Base-by-base conservation (phyloP, 768 basidiomycete genomes). In the Amanita molliuscula region DNA sequence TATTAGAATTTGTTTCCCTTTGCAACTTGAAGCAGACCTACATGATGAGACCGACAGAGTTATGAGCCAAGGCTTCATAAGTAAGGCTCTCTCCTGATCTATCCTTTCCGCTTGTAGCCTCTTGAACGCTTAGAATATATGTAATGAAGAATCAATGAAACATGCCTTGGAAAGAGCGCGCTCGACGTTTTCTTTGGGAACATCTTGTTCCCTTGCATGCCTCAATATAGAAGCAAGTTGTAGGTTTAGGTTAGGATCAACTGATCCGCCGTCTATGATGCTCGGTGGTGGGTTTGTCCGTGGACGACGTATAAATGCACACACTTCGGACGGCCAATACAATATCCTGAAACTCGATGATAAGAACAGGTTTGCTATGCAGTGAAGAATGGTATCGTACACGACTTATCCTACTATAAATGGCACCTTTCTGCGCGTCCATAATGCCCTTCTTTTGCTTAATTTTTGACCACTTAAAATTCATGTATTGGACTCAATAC, bases 101-200 rank as follows among this genome's bases (percentile, higher is more conserved):
- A 18, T 72, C 74, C 47, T 73, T 77, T 44, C 62, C 67, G n/a
- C 74, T 74, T 42, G 67, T 65, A 8, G 73, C 76, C 75, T 81
- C 45, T 52, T 21, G 45, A 31, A 47, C 40, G 41, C 51, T 26
- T n/a, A 21, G 50, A 37, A 35, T 34, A 7, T 28, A 20, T 28
- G 6, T 16, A 33, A 13, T 37, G n/a, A 23, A 15, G 41, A 9
- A 16, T 31, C 16, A 16, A 36, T 18, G 29, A 38, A 1, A 51
- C 60, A 20, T 55, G 79, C 84, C 66, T 72, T 77, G 38, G 70
- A 72, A 42, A 85, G 63, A 0, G 82, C 77, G 23, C 71, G 78
- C 51, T 79, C 79, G 4, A 86, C 76, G 62, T 83, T 85, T 40
- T 82, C 80, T 55, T 75, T 84, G 10, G 84, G 84, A 8, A 85